Percentiles rank a stretch among this genome's conserved stretches.
These are phyloP conservation scores for Pleurotus citrinopileatus DNA, from an alignment of 768 basidiomycete genomes.

Conservation along the genomic window DNA sequence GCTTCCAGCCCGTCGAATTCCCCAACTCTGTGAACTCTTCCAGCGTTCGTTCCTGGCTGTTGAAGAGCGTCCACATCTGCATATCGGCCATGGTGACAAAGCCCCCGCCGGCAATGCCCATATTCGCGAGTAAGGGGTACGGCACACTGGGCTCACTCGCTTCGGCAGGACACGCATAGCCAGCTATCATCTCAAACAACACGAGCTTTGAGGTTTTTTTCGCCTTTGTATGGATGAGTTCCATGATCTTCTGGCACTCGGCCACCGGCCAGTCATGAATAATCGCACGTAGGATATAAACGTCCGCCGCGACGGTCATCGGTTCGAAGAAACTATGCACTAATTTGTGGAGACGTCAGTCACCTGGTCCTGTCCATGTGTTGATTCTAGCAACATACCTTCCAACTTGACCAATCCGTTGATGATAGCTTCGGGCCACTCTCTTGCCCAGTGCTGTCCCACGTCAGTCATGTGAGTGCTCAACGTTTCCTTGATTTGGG, in stretches of 20 bases:
- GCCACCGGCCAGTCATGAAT: neutral
- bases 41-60: neutral
- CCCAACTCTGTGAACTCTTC: neutral
- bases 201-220: neutral
- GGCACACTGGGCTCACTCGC: neutral
- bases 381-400: neutral
- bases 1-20: neutral
- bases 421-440: neutral
- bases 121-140: neutral
- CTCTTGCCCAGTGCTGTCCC: neutral
- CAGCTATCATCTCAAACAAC: neutral
- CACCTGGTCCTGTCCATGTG: neutral
- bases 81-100: neutral
- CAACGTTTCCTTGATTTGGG: neutral
- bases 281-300: neutral
- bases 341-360: neutral
- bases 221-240: neutral
- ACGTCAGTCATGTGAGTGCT: neutral
- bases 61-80: neutral
- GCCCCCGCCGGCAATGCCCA: neutral
- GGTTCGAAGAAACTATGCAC: constrained; percentile 4
- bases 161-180: neutral
- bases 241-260: neutral
- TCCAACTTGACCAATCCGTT: neutral
- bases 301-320: neutral